These are phyloP conservation scores for Aspergillus fumigatus DNA, from an alignment of 2,329 filamentous ascomycete genomes.

Conservation along the genomic window DNA sequence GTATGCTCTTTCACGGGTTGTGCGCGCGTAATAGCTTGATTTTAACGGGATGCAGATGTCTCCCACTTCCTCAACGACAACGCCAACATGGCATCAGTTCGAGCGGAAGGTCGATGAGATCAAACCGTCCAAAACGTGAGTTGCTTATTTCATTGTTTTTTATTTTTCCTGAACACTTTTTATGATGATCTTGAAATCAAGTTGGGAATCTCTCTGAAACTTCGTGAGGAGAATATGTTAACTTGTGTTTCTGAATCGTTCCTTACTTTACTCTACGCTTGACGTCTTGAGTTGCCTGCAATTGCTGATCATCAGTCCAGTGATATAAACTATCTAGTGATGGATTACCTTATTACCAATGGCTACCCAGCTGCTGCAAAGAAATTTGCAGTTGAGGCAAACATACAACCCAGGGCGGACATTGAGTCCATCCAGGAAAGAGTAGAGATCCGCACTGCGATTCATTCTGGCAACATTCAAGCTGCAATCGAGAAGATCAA, in stretches of 20 bases:
- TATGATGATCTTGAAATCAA: slow-evolving; percentile 84
- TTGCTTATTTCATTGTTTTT: slow-evolving; percentile 19
- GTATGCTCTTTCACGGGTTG: slow-evolving; percentile 37
- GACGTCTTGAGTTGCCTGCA: slow-evolving; percentile 5
- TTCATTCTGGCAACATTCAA: slow-evolving; percentile 81
- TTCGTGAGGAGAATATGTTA: slow-evolving; percentile 84
- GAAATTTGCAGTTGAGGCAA: slow-evolving; percentile 91
- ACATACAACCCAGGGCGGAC: slow-evolving; percentile 70
- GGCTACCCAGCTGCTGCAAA: slow-evolving; percentile 89
- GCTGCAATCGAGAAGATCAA: slow-evolving; percentile 82
- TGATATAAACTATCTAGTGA: slow-evolving; percentile 90
- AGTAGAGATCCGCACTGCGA: slow-evolving; percentile 77
- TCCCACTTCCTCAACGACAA: slow-evolving; percentile 66
- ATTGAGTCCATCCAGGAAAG: slow-evolving; percentile 69
- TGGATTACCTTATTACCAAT: slow-evolving; percentile 95
- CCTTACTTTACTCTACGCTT: slow-evolving; percentile 12
- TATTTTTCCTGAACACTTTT: slow-evolving; percentile 26
- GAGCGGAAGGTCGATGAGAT: slow-evolving; percentile 77
- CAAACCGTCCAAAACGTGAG: slow-evolving; percentile 86
- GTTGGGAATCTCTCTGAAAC: slow-evolving; percentile 99
- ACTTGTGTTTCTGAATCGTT: slow-evolving; percentile 67
- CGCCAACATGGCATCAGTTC: slow-evolving; percentile 68
- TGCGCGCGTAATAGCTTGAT: slow-evolving; percentile 27
- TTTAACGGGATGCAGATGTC: slow-evolving; percentile 55
- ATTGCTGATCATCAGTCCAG: slow-evolving; percentile 48